Percentiles rank a stretch among this genome's conserved stretches.
Conservation (phyloP, 2,329 filamentous ascomycete species). For the Fusarium sp. region DNA sequence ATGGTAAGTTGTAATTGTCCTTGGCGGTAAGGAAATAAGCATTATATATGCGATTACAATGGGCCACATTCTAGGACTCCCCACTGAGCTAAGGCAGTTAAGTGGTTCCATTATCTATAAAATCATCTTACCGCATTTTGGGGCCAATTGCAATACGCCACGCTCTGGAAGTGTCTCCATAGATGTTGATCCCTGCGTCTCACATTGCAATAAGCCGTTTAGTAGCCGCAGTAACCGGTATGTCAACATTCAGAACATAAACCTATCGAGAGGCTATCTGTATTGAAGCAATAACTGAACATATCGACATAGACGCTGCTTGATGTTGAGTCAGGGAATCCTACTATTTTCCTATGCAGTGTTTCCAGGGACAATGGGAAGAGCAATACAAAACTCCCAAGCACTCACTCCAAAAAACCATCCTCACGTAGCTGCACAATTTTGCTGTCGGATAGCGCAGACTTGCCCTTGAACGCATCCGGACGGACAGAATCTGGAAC, state of each 20-base stretch:
- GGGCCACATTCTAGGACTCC: background rate
- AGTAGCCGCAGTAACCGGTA: background rate
- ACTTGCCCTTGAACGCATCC: background rate
- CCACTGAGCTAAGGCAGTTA: background rate
- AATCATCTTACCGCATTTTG: background rate
- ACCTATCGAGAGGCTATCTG: fast-evolving
- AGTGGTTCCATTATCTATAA: background rate
- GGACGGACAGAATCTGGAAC: no score
- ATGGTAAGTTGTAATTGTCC: background rate
- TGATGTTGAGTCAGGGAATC: no score
- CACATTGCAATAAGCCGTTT: background rate
- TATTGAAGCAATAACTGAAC: background rate
- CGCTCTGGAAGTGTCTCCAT: background rate
- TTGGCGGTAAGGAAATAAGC: background rate
- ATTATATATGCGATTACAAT: background rate
- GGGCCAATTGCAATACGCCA: background rate
- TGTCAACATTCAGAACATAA: background rate
- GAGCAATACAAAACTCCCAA: fast-evolving
- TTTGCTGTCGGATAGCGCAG: background rate
- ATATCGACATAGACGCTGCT: background rate
- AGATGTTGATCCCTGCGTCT: background rate
- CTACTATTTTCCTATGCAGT: no score
- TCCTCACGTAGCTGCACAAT: background rate
- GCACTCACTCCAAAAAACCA: background rate
- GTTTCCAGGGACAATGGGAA: no score